Base-by-base conservation (phyloP, 1,284 basidiomycete species). In the Naganishia sp. region DNA sequence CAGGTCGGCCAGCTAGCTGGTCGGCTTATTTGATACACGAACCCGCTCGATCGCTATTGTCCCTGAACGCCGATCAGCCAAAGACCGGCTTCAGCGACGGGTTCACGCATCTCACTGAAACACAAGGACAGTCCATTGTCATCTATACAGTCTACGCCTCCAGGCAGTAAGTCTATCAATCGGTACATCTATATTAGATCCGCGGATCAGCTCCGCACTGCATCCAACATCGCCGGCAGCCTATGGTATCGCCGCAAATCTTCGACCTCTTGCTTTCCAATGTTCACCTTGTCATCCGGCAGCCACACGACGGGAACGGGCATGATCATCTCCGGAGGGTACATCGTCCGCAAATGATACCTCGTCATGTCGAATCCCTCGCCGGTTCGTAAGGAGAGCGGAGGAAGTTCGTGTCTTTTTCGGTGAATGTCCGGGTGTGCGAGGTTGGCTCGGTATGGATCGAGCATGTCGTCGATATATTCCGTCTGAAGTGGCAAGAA, bases 271-370 rank as follows among this genome's bases (percentile, higher is more conserved):
- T 52, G 63, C 56, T 70, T 62, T 17, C 72, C 88, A 28, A 90
- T 85, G 21, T 88, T 88, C 21, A 86, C 85, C 2, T 82, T 80
- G 73, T 90, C 89, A 73, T 88, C 86, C 0, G 88, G 88, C 9
- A 92, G 81, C 90, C 90, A 92, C 54, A 92, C 88, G 57, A 87
- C 85, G 0, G 89, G 89, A 9, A 84, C 79, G 10, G 88, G 88
- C 6, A 87, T 87, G 66, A 90, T 83, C 46, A 92, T 82, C 75
- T 90, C 89, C 2, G 89, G 88, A 2, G 90, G 88, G 74, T 92
- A 92, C 47, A 92, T 79, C 67, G 91, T 85, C 9, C 85, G 83
- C 84, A 88, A 86, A 71, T 89, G 87, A 72, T 88, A 86, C 18
- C 87, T 87, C 68, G 88, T 87, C 74, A 88, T 88, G 0, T 84